These are phyloP conservation scores for Vachellia pachyceras DNA, from an alignment of 306 rosid genomes.

Conservation along the genomic window DNA sequence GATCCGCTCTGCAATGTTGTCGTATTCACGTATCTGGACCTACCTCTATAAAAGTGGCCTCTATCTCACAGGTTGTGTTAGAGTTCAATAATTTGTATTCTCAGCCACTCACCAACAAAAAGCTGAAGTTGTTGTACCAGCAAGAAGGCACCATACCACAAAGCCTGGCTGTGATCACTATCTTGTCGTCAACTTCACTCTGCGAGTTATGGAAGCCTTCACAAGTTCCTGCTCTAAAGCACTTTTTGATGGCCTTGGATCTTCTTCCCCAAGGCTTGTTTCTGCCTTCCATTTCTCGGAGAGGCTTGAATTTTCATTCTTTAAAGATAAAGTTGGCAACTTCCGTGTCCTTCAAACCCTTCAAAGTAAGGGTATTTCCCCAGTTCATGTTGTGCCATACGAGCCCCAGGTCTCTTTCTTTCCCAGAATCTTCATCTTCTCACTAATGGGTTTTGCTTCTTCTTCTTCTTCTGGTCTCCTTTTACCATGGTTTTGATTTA, in stretches of 20 bases:
- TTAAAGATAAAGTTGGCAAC: slow-evolving; percentile 38
- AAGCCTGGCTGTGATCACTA: background rate
- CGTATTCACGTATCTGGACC: background rate
- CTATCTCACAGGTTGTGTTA: slow-evolving; percentile 19
- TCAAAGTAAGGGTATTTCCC: slow-evolving; percentile 44
- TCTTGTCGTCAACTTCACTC: background rate
- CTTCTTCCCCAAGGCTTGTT: background rate
- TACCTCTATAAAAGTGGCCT: slow-evolving; percentile 3
- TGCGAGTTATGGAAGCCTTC: slow-evolving; percentile 55
- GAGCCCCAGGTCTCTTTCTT: slow-evolving; percentile 53
- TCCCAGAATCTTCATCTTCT: background rate
- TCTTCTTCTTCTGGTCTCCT: background rate
- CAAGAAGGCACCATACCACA: background rate
- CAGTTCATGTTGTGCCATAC: slow-evolving; percentile 49
- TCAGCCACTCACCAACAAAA: slow-evolving; percentile 25
- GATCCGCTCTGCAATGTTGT: background rate
- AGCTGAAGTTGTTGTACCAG: background rate
- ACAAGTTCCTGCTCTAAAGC: slow-evolving; percentile 47
- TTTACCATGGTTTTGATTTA: background rate
- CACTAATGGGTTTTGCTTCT: background rate
- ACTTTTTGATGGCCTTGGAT: slow-evolving; percentile 28
- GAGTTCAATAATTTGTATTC: background rate
- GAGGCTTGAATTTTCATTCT: slow-evolving; percentile 40
- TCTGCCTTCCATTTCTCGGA: slow-evolving; percentile 29
- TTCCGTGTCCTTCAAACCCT: slow-evolving; percentile 51